These are phyloP conservation scores for Paracoccidioides lutzii DNA, from an alignment of 2,329 filamentous ascomycete species.

Conservation along the genomic window DNA sequence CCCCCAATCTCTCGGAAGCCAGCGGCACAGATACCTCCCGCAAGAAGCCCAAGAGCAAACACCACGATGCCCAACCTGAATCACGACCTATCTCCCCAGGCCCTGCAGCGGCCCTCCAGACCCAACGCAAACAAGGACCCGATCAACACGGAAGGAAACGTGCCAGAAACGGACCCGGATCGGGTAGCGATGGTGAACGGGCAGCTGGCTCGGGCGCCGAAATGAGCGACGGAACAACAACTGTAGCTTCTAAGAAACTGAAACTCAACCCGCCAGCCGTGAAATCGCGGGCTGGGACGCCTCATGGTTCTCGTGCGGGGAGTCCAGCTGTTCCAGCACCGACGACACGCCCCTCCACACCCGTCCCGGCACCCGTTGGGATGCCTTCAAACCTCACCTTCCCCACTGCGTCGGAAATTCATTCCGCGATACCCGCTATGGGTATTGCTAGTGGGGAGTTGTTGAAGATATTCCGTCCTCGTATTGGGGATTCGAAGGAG, in stretches of 20 bases:
- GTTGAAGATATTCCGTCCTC: constrained; percentile 30
- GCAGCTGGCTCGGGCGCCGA: constrained; percentile 37
- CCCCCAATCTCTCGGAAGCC: constrained; percentile 76
- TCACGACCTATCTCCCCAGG: constrained; percentile 51
- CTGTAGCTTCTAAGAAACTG: constrained; percentile 36
- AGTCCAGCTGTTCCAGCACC: constrained; percentile 23
- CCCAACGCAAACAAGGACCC: not conserved
- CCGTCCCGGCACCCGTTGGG: not conserved
- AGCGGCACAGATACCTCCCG: constrained; percentile 81
- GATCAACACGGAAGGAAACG: constrained; percentile 38
- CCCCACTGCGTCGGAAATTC: constrained; percentile 35
- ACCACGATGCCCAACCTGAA: constrained; percentile 26
- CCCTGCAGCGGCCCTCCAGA: constrained; percentile 19
- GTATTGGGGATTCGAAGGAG: constrained; percentile 30
- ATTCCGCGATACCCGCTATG: constrained; percentile 33
- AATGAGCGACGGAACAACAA: constrained; percentile 31
- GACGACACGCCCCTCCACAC: not conserved
- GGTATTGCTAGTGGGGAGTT: constrained; percentile 35
- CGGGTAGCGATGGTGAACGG: constrained; percentile 44
- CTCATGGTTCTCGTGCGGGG: constrained; percentile 34
- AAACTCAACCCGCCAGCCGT: constrained; percentile 33
- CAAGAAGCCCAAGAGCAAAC: constrained; percentile 65
- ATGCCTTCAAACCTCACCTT: constrained; percentile 14
- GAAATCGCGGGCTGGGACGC: constrained; percentile 29
- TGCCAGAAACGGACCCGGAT: constrained; percentile 29